Evolutionary conservation across 2,329 filamentous ascomycete genomes (phyloP).

Genomic region (Reticulascus tulasneorum): DNA sequence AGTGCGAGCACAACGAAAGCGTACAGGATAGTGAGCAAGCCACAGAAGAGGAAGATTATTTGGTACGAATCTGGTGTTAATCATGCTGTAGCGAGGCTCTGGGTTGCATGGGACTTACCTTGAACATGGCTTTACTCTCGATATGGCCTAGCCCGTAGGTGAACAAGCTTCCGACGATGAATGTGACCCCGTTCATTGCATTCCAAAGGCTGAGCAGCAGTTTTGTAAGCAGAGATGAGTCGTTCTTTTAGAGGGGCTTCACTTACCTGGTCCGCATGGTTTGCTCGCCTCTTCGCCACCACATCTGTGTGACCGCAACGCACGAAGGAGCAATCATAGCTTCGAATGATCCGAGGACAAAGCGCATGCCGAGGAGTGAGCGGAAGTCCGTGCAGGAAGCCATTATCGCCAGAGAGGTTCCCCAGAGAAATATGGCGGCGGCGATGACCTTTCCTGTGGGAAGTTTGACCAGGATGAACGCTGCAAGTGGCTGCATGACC

Average conservation of each 20-base stretch:
- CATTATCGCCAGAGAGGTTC: slow-evolving; percentile 34
- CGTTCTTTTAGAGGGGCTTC: neutral
- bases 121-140: slow-evolving; percentile 10
- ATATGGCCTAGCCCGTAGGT: slow-evolving; percentile 28
- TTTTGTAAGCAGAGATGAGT: neutral
- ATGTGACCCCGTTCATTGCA: slow-evolving; percentile 51
- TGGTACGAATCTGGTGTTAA: too few species aligned
- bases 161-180: slow-evolving; percentile 34
- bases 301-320: slow-evolving; percentile 51
- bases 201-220: too few species aligned
- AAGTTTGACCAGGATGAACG: slow-evolving; percentile 19
- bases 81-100: fast-evolving
- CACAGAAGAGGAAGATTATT: slow-evolving; percentile 30
- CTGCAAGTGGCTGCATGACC: slow-evolving; percentile 18
- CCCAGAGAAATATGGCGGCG: slow-evolving; percentile 19
- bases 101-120: neutral
- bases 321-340: slow-evolving; percentile 47
- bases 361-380: slow-evolving; percentile 39
- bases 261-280: slow-evolving; percentile 37
- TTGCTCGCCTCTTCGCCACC: slow-evolving; percentile 49
- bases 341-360: slow-evolving; percentile 43
- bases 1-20: slow-evolving; percentile 43
- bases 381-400: slow-evolving; percentile 43
- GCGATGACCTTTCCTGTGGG: slow-evolving; percentile 22
- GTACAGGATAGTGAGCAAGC: slow-evolving; percentile 40